Percentiles rank a stretch among this genome's conserved stretches.
phyloP scores from a whole-genome alignment of 2,329 filamentous ascomycete species.

The Zymoseptoria pseudotritici region DNA sequence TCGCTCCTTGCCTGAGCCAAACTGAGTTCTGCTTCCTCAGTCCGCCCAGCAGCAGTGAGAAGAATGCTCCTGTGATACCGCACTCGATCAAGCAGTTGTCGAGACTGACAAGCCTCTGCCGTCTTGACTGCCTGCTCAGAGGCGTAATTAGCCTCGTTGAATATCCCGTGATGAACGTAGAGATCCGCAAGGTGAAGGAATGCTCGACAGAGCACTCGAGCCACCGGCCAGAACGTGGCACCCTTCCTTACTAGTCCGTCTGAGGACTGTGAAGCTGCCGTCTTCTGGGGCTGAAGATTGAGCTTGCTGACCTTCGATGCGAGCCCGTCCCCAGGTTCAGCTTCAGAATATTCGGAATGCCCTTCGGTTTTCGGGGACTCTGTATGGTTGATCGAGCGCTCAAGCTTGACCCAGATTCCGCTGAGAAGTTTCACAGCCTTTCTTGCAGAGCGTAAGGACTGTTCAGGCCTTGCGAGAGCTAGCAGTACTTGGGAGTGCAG shows the following conservation, averaged over 20 bases:
- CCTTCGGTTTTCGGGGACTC: conserved; percentile 16
- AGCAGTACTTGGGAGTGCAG: conserved; percentile 20
- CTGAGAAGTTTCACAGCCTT: conserved; percentile 22
- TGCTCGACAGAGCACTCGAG: conserved; percentile 64
- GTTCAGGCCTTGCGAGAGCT: conserved; percentile 9
- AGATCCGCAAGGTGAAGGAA: conserved; percentile 67
- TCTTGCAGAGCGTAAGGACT: conserved; percentile 24
- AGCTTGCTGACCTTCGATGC: conserved; percentile 28
- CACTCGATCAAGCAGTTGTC: conserved; percentile 10
- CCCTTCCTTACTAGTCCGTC: conserved; percentile 39
- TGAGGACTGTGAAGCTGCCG: background rate
- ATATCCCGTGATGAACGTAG: conserved; percentile 77
- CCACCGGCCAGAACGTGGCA: conserved; percentile 71
- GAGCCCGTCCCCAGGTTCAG: conserved; percentile 10
- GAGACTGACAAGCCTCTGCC: conserved; percentile 41
- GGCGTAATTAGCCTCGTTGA: conserved; percentile 82
- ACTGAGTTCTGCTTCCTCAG: conserved; percentile 27
- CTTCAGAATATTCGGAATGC: background rate
- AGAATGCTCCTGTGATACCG: conserved; percentile 19
- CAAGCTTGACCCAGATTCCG: conserved; percentile 22
- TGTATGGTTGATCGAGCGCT: conserved; percentile 6
- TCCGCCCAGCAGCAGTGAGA: conserved; percentile 16
- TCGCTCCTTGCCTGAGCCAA: conserved; percentile 12
- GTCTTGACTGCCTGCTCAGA: conserved; percentile 76
- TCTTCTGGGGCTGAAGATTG: conserved; percentile 30